Evolutionary conservation across 108 stramenopile species (phyloP).

Genomic region (Nannochloropsis salina): DNA sequence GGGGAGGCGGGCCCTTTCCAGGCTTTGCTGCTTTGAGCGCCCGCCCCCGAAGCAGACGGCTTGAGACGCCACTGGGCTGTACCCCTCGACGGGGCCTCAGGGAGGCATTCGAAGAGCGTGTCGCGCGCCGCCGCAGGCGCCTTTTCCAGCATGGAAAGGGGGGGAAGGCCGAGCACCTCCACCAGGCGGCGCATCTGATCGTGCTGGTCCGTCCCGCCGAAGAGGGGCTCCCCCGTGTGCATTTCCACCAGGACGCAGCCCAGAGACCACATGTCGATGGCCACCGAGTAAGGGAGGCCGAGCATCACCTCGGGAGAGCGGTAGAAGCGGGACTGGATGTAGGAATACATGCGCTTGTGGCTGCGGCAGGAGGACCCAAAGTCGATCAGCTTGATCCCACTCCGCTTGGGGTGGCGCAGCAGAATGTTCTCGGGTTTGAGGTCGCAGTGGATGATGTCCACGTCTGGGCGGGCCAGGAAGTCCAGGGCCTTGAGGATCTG

Average conservation of each 20-base stretch:
- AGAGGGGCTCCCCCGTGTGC: constrained; percentile 95
- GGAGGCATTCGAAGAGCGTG: constrained; percentile 63
- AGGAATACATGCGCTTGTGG: constrained; percentile 88
- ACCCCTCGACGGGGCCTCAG: not conserved
- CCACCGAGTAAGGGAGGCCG: constrained; percentile 81
- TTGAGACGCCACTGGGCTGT: constrained; percentile 21
- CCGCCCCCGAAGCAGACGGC: constrained; percentile 20
- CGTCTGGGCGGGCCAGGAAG: constrained; percentile 76
- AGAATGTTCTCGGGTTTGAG: constrained; percentile 98
- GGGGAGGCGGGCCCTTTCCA: constrained; percentile 58
- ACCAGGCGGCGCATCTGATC: constrained; percentile 95
- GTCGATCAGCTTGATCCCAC: constrained; percentile 92
- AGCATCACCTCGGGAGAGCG: constrained; percentile 90
- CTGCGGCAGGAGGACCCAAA: constrained; percentile 86
- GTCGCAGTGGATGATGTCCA: constrained; percentile 90
- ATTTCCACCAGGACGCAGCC: constrained; percentile 98
- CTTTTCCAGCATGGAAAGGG: constrained; percentile 63
- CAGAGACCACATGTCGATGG: constrained; percentile 95
- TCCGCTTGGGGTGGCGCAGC: constrained; percentile 81
- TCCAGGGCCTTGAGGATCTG: constrained; percentile 85
- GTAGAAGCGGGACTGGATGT: constrained; percentile 98
- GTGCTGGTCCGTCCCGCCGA: constrained; percentile 88
- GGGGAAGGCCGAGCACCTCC: constrained; percentile 84
- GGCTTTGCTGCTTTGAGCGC: constrained; percentile 60
- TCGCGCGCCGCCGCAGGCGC: constrained; percentile 65